Evolutionary conservation across 306 rosid species (phyloP).

Genomic region (Dicorynia guianensis): DNA sequence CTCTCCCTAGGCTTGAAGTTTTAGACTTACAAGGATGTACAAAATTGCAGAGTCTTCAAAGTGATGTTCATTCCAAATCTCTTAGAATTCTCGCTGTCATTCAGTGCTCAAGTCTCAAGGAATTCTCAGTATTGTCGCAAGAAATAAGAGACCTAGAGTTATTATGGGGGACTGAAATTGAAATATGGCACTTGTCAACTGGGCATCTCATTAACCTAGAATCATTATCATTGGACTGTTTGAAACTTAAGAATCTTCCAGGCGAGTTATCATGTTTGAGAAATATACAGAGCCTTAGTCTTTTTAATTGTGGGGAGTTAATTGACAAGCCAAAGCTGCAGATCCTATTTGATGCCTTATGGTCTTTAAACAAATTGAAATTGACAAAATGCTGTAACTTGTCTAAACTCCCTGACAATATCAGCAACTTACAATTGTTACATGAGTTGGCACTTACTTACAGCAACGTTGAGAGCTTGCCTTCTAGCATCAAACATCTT

Average conservation of each 20-base stretch:
- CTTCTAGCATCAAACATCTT: conserved; percentile 9
- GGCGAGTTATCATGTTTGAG: neutral
- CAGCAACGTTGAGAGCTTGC: neutral
- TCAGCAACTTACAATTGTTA: conserved; percentile 13
- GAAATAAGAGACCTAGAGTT: neutral
- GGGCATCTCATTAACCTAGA: conserved; percentile 5
- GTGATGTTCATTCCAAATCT: neutral
- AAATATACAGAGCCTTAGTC: neutral
- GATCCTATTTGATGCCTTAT: neutral
- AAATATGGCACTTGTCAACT: conserved; percentile 20
- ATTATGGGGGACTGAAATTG: neutral
- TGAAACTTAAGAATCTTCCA: neutral
- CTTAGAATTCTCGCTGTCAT: neutral
- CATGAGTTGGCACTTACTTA: neutral
- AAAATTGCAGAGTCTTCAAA: neutral
- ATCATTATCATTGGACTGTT: conserved; percentile 12
- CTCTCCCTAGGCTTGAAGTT: neutral
- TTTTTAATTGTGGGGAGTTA: neutral
- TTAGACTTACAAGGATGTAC: conserved; percentile 17
- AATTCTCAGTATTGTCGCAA: conserved; percentile 22
- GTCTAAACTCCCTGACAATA: conserved; percentile 33
- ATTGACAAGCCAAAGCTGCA: neutral
- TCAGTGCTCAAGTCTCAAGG: conserved; percentile 18
- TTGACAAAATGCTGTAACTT: conserved; percentile 14
- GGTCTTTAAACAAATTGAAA: neutral